Conservation (phyloP, 2,329 filamentous ascomycete genomes). For the Tolypocladium ophioglossoides region DNA sequence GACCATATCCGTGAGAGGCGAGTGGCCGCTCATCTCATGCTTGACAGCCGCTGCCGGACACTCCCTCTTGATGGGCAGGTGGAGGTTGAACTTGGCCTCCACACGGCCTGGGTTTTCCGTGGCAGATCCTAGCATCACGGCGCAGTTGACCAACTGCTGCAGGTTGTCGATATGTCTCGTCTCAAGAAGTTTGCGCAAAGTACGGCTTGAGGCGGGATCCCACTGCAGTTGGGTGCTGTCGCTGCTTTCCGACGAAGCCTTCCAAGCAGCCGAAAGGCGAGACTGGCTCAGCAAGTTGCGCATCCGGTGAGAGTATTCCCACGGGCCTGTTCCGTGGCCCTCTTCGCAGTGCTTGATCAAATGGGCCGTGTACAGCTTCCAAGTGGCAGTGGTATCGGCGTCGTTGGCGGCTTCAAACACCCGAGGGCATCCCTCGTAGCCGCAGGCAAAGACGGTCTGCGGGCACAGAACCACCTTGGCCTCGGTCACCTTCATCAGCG, state of each 20-base stretch:
- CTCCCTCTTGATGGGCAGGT: conserved; percentile 4
- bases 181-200: conserved; percentile 33
- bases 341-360: conserved; percentile 37
- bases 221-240: conserved; percentile 25
- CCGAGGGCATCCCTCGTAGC: conserved; percentile 32
- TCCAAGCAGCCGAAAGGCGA: conserved; percentile 25
- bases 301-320: conserved; percentile 33
- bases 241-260: conserved; percentile 19
- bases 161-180: conserved; percentile 31
- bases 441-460: conserved; percentile 37
- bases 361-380: conserved; percentile 35
- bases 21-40: background rate
- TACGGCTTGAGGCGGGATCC: conserved; percentile 29
- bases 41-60: conserved; percentile 3
- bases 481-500: conserved; percentile 28
- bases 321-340: conserved; percentile 25
- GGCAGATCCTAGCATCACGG: conserved; percentile 23
- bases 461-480: conserved; percentile 32
- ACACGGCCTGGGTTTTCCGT: background rate
- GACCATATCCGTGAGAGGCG: background rate
- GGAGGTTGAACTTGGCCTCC: conserved; percentile 1
- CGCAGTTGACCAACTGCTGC: conserved; percentile 26
- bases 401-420: conserved; percentile 32
- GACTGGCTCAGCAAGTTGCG: conserved; percentile 32
- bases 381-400: conserved; percentile 24